Base-by-base conservation (phyloP, 225 moss, liverwort and hornwort species). In the Polytrichum commune region DNA sequence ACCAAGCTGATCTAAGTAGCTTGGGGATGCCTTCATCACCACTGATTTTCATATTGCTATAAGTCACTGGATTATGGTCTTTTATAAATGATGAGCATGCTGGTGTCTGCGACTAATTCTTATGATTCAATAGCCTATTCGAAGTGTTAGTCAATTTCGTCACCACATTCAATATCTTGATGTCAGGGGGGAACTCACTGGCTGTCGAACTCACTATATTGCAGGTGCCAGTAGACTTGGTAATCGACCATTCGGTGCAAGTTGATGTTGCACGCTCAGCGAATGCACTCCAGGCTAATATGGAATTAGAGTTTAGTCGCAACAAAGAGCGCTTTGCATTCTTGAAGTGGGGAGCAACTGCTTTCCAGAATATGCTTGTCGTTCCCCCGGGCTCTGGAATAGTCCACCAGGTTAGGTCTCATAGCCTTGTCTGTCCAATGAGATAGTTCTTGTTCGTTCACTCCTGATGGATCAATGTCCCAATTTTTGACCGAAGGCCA, bases 381-480 rank as follows among this genome's bases (percentile, higher is more conserved):
- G 96, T 96, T 64, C 96, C 96, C n/a, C 96, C 96, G 3, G 92
- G 93, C 22, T 96, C 93, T 80, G 93, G 96, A 60, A 96, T 96
- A 57, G 92, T 92, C 62, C 93, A 96, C 79, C 93, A 96, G 93
- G 93, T 96, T 71, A 75, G 83, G 72, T 35, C 69, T 58, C 20
- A 28, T 19, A 60, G 69, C 57, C 69, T 60, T 60, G 0, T 29
- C 9, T 19, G 27, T 19, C 53, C 9, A 7, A 6, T 68, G 18
- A 16, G 24, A 54, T 26, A 18, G 19, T 22, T 30, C 46, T 66
- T 35, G 22, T 16, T 22, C n/a, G 19, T 32, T 29, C 20, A n/a
- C 20, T 1, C 26, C 22, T 20, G 20, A 7, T 24, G 6, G 22
- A 6, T 58, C 58, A 20, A 6, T 9, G 58, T 58, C 57, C 6